Evolutionary conservation across 2,329 filamentous ascomycete genomes (phyloP), one percentile per base, ranked within the genome.

Genomic region (Corniculantispora saksenae): DNA sequence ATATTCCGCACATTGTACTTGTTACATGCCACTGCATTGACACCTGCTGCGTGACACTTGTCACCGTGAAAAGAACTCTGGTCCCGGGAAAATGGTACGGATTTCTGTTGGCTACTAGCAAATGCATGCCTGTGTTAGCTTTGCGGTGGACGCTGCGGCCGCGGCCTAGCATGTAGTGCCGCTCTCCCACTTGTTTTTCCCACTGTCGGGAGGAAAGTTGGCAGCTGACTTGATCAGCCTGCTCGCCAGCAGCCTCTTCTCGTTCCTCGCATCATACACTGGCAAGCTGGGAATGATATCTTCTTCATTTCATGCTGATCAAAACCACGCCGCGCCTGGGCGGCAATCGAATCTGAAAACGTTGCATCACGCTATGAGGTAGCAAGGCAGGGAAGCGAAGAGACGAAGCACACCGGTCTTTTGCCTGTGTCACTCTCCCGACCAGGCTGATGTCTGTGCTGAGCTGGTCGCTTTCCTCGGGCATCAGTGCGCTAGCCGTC

Each of bases 311-410:
- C 29, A 55, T 45, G 54, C 12, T 57, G 55, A 43, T 57, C 17
- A 58, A 32, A 17, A 32, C 23, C 10, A 3, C 3, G 38, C 17
- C 10, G 55, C 55, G 55, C 25, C 55, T 58, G 55, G 38, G 55
- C 55, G 55, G 55, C 55, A 58, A 58, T 58, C 55, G n/a, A 4
- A 56, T 32, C 23, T 40, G 17, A 58, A 58, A 45, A 45, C 55
- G 55, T 58, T 47, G 55, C 55, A 58, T 58, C 54, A 47, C 55
- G 55, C 55, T 32, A 58, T 47, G 55, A 47, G 40, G 40, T 23
- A 15, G 15, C 17, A 27, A 15, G 55, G 55, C 21, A 47, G 25
- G 25, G 38, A 58, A 47, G 55, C 38, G 38, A 58, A 10, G 38
- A 32, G 55, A 47, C 38, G 55, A 47, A 47, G 38, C 38, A 58